Evolutionary conservation across 2,329 filamentous ascomycete genomes (phyloP).

Genomic region (Microcyclosporella mali): DNA sequence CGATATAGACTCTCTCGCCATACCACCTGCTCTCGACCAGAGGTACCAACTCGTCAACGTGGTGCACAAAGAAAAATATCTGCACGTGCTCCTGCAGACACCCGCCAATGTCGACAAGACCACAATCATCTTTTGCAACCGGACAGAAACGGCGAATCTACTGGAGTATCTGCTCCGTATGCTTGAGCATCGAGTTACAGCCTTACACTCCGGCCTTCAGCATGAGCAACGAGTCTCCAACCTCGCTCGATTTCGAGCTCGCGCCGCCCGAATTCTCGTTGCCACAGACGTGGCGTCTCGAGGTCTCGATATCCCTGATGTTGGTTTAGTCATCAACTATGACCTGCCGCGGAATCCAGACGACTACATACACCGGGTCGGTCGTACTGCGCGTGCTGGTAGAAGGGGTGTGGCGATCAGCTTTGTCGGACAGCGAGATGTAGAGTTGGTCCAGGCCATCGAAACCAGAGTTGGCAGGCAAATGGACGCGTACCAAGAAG

Average conservation of each 20-base stretch:
- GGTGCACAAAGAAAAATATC: slow-evolving; percentile 89
- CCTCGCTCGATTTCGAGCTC: slow-evolving; percentile 82
- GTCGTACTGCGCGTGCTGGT: slow-evolving; percentile 89
- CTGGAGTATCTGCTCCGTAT: slow-evolving; percentile 82
- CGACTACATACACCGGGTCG: slow-evolving; percentile 95
- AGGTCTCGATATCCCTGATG: slow-evolving; percentile 91
- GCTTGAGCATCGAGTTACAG: slow-evolving; percentile 82
- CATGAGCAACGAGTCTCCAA: slow-evolving; percentile 83
- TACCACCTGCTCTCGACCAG: slow-evolving; percentile 75
- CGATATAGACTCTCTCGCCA: slow-evolving; percentile 63
- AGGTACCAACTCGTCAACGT: slow-evolving; percentile 82
- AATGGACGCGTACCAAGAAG: slow-evolving; percentile 80
- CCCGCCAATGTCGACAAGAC: slow-evolving; percentile 68
- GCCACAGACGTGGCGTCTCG: slow-evolving; percentile 92
- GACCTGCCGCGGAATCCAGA: slow-evolving; percentile 94
- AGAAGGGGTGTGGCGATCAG: slow-evolving; percentile 76
- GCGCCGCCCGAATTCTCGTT: slow-evolving; percentile 76
- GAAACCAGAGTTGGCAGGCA: slow-evolving; percentile 72
- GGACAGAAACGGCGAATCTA: slow-evolving; percentile 79
- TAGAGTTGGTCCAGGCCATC: slow-evolving; percentile 83
- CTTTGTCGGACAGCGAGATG: slow-evolving; percentile 87
- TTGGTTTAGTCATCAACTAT: slow-evolving; percentile 87
- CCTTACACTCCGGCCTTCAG: slow-evolving; percentile 78
- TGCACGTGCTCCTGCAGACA: slow-evolving; percentile 82
- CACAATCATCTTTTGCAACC: slow-evolving; percentile 90